phyloP scores from a whole-genome alignment of 1,284 basidiomycete genomes.

The Moesziomyces sp. region DNA sequence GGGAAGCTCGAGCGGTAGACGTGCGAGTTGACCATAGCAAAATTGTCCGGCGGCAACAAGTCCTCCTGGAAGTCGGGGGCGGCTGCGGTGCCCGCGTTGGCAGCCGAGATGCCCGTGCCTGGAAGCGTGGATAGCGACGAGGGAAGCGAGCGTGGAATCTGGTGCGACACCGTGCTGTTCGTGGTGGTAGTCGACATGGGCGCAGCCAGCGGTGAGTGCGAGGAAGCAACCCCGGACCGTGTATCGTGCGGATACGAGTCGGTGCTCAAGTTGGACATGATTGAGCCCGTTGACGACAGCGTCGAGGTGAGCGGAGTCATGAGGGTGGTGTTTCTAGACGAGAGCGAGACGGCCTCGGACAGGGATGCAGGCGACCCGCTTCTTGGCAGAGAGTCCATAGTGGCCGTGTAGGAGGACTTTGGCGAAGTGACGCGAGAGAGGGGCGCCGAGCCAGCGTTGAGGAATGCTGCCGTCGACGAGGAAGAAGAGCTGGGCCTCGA shows the following conservation, averaged over 20 bases:
- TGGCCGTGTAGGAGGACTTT: slow-evolving; percentile 12
- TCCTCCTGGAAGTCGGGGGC: slow-evolving; percentile 33
- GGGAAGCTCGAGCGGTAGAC: slow-evolving; percentile 72
- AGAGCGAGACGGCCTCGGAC: slow-evolving; percentile 16
- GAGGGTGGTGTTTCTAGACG: slow-evolving; percentile 1
- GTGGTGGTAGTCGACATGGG: slow-evolving; percentile 22
- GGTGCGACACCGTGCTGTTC: slow-evolving; percentile 8
- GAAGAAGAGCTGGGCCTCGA: slow-evolving; percentile 26
- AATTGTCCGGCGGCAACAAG: slow-evolving; percentile 65
- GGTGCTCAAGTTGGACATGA: slow-evolving; percentile 12
- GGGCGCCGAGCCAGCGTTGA: slow-evolving; percentile 16
- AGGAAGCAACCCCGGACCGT: background rate
- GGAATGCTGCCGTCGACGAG: slow-evolving; percentile 12
- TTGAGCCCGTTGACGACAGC: slow-evolving; percentile 24
- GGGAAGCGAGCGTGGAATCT: slow-evolving; percentile 1
- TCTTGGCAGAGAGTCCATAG: slow-evolving; percentile 21
- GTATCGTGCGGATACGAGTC: background rate
- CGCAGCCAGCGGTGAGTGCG: background rate
- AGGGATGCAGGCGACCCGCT: slow-evolving; percentile 28
- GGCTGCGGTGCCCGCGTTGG: background rate
- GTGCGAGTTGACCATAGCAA: slow-evolving; percentile 69
- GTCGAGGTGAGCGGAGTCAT: slow-evolving; percentile 21
- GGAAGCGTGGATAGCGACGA: slow-evolving; percentile 4
- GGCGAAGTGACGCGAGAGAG: slow-evolving; percentile 29
- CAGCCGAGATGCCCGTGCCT: background rate